These are phyloP conservation scores for Boletellus dicymbophilus DNA, from an alignment of 1,284 basidiomycete genomes.

Conservation along the genomic window DNA sequence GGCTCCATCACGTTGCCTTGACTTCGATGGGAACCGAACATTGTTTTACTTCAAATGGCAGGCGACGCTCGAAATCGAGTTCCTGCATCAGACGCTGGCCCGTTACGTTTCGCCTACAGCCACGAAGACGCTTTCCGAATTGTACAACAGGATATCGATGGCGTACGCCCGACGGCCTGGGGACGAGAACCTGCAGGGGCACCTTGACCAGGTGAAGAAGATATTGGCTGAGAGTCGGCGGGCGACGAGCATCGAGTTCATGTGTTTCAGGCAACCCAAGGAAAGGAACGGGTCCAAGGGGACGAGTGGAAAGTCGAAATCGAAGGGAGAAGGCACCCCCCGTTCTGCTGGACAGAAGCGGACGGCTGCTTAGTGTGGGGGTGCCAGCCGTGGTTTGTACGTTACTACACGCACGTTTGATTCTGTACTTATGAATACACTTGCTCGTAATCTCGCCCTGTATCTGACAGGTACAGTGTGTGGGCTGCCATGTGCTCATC, in stretches of 20 bases:
- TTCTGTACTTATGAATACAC: no score
- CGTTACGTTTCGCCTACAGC: conserved; percentile 85
- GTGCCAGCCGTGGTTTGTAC: no score
- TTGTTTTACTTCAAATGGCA: conserved; percentile 35
- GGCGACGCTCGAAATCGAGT: conserved; percentile 99
- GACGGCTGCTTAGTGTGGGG: conserved; percentile 1
- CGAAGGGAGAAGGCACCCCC: conserved; percentile 18
- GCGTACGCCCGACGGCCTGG: conserved; percentile 82
- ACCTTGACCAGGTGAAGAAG: conserved; percentile 90
- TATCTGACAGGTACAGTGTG: no score
- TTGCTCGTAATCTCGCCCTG: not conserved
- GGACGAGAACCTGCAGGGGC: conserved; percentile 82
- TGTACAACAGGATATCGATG: conserved; percentile 94
- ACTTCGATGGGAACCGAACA: not conserved
- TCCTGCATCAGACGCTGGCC: conserved; percentile 94
- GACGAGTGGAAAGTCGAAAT: conserved; percentile 17
- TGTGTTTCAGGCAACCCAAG: conserved; percentile 83
- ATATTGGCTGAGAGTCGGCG: conserved; percentile 86
- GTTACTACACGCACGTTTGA: not conserved
- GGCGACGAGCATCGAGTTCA: conserved; percentile 92
- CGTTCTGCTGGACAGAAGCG: conserved; percentile 27
- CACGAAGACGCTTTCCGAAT: conserved; percentile 81
- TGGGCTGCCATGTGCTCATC: no score
- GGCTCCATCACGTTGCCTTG: conserved; percentile 30
- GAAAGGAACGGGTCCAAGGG: conserved; percentile 27